phyloP scores from a whole-genome alignment of 805 yeast genomes.

The Kluyveromyces nonfermentans region DNA sequence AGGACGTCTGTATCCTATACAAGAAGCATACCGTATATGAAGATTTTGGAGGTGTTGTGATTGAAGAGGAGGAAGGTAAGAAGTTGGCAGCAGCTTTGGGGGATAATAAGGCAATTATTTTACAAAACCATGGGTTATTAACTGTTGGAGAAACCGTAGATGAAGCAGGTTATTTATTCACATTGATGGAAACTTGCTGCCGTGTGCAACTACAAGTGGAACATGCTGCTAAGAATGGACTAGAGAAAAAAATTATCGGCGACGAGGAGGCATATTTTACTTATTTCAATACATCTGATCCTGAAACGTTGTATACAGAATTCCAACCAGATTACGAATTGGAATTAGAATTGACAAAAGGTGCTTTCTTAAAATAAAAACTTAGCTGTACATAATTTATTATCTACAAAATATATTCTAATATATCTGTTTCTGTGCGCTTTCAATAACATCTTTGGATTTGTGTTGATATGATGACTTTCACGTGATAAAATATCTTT shows the following conservation, averaged over 20 bases:
- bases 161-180: slow-evolving; percentile 59
- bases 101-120: slow-evolving; percentile 44
- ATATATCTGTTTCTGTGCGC: too few species aligned
- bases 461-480: too few species aligned
- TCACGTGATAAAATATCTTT: too few species aligned
- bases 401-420: not conserved
- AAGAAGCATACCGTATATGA: slow-evolving; percentile 54
- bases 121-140: slow-evolving; percentile 61
- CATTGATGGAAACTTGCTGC: slow-evolving; percentile 53
- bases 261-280: slow-evolving; percentile 62
- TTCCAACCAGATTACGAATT: slow-evolving; percentile 57
- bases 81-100: slow-evolving; percentile 54
- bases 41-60: slow-evolving; percentile 70
- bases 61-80: slow-evolving; percentile 51
- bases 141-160: slow-evolving; percentile 65
- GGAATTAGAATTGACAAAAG: slow-evolving; percentile 26
- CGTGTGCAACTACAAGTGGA: slow-evolving; percentile 56
- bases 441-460: too few species aligned
- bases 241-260: slow-evolving; percentile 35
- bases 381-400: not conserved
- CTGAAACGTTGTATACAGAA: slow-evolving; percentile 59
- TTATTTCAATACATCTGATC: slow-evolving; percentile 46
- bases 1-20: slow-evolving; percentile 62
- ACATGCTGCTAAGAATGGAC: slow-evolving; percentile 37
- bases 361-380: slow-evolving; percentile 12